These are phyloP conservation scores for Cladosporium velox DNA, from an alignment of 2,329 filamentous ascomycete genomes.

Conservation along the genomic window DNA sequence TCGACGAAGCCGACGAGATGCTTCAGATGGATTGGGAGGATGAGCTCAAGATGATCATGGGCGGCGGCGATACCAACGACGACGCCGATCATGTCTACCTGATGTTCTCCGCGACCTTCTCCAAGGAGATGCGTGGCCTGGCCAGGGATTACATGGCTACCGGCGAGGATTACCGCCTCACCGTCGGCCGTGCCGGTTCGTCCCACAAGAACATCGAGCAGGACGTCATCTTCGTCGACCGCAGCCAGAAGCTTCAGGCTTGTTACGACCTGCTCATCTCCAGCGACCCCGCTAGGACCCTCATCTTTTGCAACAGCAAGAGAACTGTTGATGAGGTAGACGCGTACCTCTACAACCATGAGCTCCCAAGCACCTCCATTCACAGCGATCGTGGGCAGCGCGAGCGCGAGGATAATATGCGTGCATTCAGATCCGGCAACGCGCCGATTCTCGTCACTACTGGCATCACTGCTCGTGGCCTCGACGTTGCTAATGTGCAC, in stretches of 20 bases:
- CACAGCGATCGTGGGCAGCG: slow-evolving; percentile 83
- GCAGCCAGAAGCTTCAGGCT: slow-evolving; percentile 66
- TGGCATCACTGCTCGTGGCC: slow-evolving; percentile 81
- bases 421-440: slow-evolving; percentile 74
- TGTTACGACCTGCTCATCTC: slow-evolving; percentile 68
- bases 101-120: slow-evolving; percentile 95
- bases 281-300: slow-evolving; percentile 40
- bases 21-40: slow-evolving; percentile 74
- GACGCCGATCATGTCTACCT: slow-evolving; percentile 69
- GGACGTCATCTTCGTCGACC: slow-evolving; percentile 66
- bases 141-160: slow-evolving; percentile 74
- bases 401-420: slow-evolving; percentile 78
- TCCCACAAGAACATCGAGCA: slow-evolving; percentile 84
- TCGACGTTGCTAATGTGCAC: slow-evolving; percentile 83
- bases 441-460: slow-evolving; percentile 83
- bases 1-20: slow-evolving; percentile 96
- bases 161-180: slow-evolving; percentile 71
- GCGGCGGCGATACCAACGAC: slow-evolving; percentile 76
- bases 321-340: slow-evolving; percentile 78
- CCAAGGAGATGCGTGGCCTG: slow-evolving; percentile 72
- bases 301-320: slow-evolving; percentile 89
- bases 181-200: slow-evolving; percentile 77
- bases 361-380: slow-evolving; percentile 82
- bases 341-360: slow-evolving; percentile 79
- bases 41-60: slow-evolving; percentile 73